Base-by-base conservation (phyloP, 1,284 basidiomycete genomes). In the Schizophyllum amplum region DNA sequence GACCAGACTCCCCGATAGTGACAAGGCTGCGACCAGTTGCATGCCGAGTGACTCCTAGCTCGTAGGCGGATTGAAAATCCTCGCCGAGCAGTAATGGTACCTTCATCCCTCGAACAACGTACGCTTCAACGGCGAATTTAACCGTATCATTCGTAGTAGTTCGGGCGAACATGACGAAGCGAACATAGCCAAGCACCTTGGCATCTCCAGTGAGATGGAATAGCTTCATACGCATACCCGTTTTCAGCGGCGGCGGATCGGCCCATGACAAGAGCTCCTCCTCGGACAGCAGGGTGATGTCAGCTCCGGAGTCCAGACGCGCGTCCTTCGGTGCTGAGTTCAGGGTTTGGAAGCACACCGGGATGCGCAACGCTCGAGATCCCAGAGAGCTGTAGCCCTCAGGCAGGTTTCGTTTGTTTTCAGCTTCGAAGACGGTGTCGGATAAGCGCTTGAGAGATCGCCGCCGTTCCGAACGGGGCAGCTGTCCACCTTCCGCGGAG, bases 151-250 rank as follows among this genome's bases (percentile, higher is more conserved):
- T 65, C 5, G 64, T n/a, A 1, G 48, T 11, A 11, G 67, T 69
- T 7, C 64, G 24, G 55, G 69, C 69, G 27, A 49, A 60, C 4
- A 71, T 9, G 20, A 66, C 57, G 0, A 70, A n/a, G 9, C 54
- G 59, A 1, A 70, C 63, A 55, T 62, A 72, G 1, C 66, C 65
- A n/a, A 60, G 61, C 9, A 71, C 70, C 0, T 52, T 59, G 21
- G 64, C 53, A 2, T 56, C 62, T 4, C 68, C 69, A 1, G 69
- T 71, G 1, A 71, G 64, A 56, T 69, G 67, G n/a, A 68, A 54
- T 0, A 70, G 57, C 5, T 65, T 65, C 7, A 70, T 63, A 9
- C 60, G 57, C 49, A 68, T 66, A 15, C 68, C 66, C 0, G 27
- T 52, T 26, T 57, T 27, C n/a, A n/a, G n/a, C n/a, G n/a, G n/a